These are phyloP conservation scores for Pichia nakasei DNA, from an alignment of 805 yeast genomes.

Conservation along the genomic window DNA sequence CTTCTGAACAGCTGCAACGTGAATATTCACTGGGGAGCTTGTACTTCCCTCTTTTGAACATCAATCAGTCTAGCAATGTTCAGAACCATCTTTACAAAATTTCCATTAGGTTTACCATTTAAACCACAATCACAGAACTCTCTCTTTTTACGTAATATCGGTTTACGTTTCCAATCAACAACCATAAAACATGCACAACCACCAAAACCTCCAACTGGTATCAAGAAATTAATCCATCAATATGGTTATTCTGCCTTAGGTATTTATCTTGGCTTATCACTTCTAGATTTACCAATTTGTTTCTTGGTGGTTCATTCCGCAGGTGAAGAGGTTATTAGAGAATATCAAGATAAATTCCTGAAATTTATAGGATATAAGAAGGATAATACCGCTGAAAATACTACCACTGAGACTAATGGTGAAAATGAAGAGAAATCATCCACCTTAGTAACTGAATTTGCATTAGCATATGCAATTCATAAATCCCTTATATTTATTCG, in stretches of 20 bases:
- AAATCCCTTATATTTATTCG: constrained; percentile 78
- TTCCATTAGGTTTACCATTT: background rate
- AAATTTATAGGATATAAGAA: constrained; percentile 43
- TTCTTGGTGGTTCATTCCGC: constrained; percentile 74
- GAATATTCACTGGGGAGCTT: too few species aligned
- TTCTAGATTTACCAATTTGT: constrained; percentile 76
- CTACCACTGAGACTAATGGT: constrained; percentile 8
- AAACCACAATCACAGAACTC: background rate
- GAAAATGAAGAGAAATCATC: constrained; percentile 15
- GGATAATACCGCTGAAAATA: background rate
- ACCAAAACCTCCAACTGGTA: constrained; percentile 32
- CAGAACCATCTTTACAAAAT: background rate
- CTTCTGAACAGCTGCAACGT: too few species aligned
- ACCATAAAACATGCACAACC: constrained; percentile 9
- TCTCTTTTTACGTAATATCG: constrained; percentile 3
- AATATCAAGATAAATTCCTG: constrained; percentile 54
- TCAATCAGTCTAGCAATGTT: too few species aligned
- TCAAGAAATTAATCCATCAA: constrained; percentile 63
- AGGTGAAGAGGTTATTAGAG: constrained; percentile 75
- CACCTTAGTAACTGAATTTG: constrained; percentile 70
- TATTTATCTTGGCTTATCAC: constrained; percentile 66
- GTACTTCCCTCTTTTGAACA: too few species aligned
- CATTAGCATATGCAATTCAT: constrained; percentile 89
- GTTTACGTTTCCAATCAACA: constrained; percentile 14
- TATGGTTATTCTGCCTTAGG: constrained; percentile 91